Evolutionary conservation across 345 rosid species (phyloP).

Genomic region (Citrus maxima): DNA sequence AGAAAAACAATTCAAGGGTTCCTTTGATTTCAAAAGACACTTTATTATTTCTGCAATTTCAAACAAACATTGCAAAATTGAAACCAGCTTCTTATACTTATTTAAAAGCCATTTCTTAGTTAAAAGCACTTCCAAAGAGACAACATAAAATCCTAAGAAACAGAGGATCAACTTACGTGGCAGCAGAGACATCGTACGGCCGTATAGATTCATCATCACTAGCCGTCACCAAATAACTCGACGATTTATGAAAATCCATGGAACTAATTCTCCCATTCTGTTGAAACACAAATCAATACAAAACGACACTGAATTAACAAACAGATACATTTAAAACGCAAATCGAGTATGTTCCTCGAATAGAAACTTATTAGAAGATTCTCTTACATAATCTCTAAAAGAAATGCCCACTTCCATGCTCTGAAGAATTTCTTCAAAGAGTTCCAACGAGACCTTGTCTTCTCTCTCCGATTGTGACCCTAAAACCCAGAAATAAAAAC

Average conservation of each 20-base stretch:
- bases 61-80: no score
- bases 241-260: slow-evolving; percentile 8
- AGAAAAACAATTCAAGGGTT: background rate
- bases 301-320: background rate
- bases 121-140: background rate
- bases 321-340: background rate
- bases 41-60: background rate
- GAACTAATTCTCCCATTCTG: no score
- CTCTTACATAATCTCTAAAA: no score
- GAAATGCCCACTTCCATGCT: no score
- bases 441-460: no score
- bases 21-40: background rate
- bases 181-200: slow-evolving; percentile 20
- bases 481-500: no score
- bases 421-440: no score
- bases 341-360: background rate
- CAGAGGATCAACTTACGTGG: background rate
- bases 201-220: slow-evolving; percentile 96
- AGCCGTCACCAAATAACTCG: slow-evolving; percentile 83
- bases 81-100: background rate
- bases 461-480: no score
- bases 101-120: background rate
- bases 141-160: background rate
- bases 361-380: no score
- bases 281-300: background rate